Conservation (phyloP, 495 filamentous ascomycete genomes). For the Podospora pseudocomata region DNA sequence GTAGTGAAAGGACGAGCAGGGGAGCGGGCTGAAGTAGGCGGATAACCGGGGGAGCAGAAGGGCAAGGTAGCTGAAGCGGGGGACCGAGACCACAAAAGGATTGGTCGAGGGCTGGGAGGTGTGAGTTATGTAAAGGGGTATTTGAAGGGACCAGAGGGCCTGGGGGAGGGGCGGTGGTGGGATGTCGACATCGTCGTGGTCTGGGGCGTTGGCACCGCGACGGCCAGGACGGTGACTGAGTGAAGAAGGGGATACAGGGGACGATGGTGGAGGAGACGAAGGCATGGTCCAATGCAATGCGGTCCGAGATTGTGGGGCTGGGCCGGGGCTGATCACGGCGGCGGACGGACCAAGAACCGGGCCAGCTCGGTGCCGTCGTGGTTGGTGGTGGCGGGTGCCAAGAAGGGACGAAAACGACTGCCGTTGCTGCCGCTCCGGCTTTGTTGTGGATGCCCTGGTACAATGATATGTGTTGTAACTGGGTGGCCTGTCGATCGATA, state of each 20-base stretch:
- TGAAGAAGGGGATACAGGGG: not conserved
- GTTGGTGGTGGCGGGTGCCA: not conserved
- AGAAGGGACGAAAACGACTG: not conserved
- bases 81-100: conserved; percentile 54
- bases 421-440: not conserved
- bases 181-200: not conserved
- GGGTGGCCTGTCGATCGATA: not conserved
- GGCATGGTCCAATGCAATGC: not conserved
- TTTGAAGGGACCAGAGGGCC: conserved; percentile 47
- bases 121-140: conserved; percentile 54
- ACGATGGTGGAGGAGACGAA: not conserved
- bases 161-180: conserved; percentile 33
- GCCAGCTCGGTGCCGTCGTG: not conserved
- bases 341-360: not conserved
- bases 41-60: conserved; percentile 75
- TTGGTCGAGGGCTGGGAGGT: conserved; percentile 31
- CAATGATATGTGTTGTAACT: not conserved
- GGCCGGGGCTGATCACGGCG: not conserved
- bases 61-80: conserved; percentile 68
- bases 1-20: conserved; percentile 77
- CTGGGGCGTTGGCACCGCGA: not conserved
- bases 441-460: not conserved
- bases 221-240: not conserved
- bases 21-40: conserved; percentile 63
- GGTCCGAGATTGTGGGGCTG: not conserved